Conservation (phyloP, 2,329 filamentous ascomycete genomes). For the Botrytis cinerea region DNA sequence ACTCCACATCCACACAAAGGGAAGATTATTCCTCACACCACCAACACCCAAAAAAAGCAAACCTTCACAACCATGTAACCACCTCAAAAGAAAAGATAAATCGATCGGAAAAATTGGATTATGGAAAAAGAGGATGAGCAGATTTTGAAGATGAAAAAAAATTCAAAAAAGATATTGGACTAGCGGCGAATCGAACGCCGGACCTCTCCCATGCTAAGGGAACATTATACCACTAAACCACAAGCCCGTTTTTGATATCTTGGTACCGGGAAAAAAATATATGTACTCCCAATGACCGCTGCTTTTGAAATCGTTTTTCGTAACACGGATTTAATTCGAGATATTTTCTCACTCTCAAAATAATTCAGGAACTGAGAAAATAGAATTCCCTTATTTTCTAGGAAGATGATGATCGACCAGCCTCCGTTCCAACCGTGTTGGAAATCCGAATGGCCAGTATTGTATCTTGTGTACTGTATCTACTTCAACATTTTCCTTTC, state of each 20-base stretch:
- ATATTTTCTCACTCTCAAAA: too few species aligned
- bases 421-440: too few species aligned
- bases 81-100: background rate
- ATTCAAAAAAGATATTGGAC: background rate
- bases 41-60: background rate
- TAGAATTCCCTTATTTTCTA: too few species aligned
- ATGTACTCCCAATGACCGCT: background rate
- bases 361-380: too few species aligned
- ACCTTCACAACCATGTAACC: background rate
- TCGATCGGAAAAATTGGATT: background rate
- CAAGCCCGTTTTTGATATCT: background rate
- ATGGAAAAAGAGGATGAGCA: background rate
- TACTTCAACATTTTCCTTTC: too few species aligned
- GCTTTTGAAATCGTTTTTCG: background rate
- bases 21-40: background rate
- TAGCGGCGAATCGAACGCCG: slow-evolving; percentile 4
- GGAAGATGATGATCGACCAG: too few species aligned
- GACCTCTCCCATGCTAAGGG: slow-evolving; percentile 1
- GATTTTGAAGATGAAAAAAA: background rate
- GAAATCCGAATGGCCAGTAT: too few species aligned
- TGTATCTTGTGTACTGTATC: too few species aligned
- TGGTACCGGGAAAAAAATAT: background rate
- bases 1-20: background rate
- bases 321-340: background rate
- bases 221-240: slow-evolving; percentile 13